phyloP scores from a whole-genome alignment of 768 basidiomycete species.

The Lactarius hengduanensis region DNA sequence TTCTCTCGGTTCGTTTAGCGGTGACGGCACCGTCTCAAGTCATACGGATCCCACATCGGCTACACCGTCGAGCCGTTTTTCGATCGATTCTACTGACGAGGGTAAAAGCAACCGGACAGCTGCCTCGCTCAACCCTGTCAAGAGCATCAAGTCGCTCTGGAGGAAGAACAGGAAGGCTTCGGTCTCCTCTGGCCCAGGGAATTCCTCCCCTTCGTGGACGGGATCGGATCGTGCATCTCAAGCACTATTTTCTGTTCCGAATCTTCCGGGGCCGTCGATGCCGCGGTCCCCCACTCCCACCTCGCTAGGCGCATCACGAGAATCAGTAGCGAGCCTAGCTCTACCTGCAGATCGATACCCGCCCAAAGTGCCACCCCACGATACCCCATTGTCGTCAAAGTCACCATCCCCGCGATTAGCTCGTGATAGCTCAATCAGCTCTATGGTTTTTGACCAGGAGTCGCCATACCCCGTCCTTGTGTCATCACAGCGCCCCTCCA shows the following conservation, averaged over 20 bases:
- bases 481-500: conserved; percentile 30
- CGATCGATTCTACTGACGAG: conserved; percentile 62
- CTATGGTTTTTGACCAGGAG: conserved; percentile 71
- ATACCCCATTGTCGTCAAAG: conserved; percentile 13
- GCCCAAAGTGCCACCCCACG: not conserved
- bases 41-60: conserved; percentile 23
- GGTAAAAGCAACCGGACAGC: conserved; percentile 36
- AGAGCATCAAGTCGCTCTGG: conserved; percentile 74
- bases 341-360: conserved; percentile 13
- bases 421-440: conserved; percentile 40
- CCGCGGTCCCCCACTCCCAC: conserved; percentile 9
- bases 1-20: not conserved
- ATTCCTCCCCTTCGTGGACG: conserved; percentile 8
- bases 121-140: conserved; percentile 67
- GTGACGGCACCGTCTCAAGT: conserved; percentile 9
- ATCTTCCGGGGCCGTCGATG: conserved; percentile 10
- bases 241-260: conserved; percentile 18
- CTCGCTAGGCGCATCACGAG: conserved; percentile 11
- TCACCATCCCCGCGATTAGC: conserved; percentile 9
- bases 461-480: conserved; percentile 55
- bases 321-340: conserved; percentile 22
- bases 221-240: conserved; percentile 7
- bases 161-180: conserved; percentile 61
- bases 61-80: conserved; percentile 55
- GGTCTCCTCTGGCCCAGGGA: conserved; percentile 37